Evolutionary conservation across 352 stramenopile genomes (phyloP).

Genomic region (Pseudoperonospora humuli): DNA sequence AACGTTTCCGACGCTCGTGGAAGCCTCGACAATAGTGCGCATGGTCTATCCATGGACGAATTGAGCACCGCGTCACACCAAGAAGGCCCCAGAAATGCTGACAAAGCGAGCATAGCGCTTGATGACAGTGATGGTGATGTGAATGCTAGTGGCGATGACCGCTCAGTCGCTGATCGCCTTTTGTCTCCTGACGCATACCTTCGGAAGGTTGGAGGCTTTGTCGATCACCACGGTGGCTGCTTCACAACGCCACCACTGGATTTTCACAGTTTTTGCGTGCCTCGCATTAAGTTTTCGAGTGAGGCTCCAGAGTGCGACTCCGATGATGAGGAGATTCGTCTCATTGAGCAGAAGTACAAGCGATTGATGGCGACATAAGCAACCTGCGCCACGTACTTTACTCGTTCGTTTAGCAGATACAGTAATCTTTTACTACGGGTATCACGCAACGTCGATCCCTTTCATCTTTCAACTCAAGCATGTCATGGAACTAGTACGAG

Average conservation of each 20-base stretch:
- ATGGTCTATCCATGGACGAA: slow-evolving; percentile 13
- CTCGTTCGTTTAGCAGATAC: slow-evolving; percentile 10
- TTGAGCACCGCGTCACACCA: slow-evolving; percentile 7
- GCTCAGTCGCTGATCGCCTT: slow-evolving; percentile 18
- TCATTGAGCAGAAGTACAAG: slow-evolving; percentile 76
- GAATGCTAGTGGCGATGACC: slow-evolving; percentile 11
- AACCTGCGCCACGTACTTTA: slow-evolving; percentile 1
- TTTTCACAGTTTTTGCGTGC: slow-evolving; percentile 70
- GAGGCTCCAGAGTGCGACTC: slow-evolving; percentile 41
- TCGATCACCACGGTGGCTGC: slow-evolving; percentile 42
- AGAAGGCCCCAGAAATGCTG: neutral
- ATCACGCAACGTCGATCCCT: neutral
- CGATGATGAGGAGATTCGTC: slow-evolving; percentile 66
- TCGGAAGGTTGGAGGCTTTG: slow-evolving; percentile 33
- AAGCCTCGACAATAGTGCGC: neutral
- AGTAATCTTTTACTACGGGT: slow-evolving; percentile 13
- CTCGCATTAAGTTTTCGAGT: slow-evolving; percentile 56
- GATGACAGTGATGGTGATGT: slow-evolving; percentile 12
- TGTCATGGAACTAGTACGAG: slow-evolving; percentile 22
- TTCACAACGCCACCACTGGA: slow-evolving; percentile 41
- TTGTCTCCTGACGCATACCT: slow-evolving; percentile 42
- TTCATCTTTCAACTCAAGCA: neutral
- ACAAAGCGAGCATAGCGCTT: neutral
- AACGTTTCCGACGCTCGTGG: neutral
- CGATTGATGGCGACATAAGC: slow-evolving; percentile 31